phyloP scores from a whole-genome alignment of 2,329 filamentous ascomycete genomes.

The Fusarium sp. region DNA sequence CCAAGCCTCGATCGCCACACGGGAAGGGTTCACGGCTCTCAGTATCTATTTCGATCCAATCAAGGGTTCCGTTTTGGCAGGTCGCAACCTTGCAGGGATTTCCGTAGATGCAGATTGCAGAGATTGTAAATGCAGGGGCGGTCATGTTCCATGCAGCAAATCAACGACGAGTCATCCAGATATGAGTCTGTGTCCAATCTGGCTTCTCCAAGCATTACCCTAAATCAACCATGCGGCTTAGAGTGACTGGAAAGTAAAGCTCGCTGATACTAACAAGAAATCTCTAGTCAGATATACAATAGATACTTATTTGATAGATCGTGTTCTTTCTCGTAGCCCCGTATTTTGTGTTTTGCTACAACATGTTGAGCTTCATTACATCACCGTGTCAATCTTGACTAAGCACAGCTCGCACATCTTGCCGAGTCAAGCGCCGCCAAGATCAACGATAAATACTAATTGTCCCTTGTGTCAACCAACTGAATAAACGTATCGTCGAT shows the following conservation, averaged over 20 bases:
- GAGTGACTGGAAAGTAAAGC: background rate
- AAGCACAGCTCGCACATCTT: conserved; percentile 23
- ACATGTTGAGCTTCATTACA: conserved; percentile 2
- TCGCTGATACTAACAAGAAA: too few relatives aligned
- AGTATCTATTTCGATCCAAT: conserved; percentile 9
- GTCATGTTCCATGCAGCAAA: conserved; percentile 1
- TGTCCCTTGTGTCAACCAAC: conserved; percentile 5
- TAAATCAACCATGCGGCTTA: background rate
- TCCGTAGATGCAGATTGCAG: background rate
- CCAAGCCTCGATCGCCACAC: conserved; percentile 27
- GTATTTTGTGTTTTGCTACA: background rate
- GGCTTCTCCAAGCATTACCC: conserved; percentile 9
- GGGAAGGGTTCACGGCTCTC: conserved; percentile 3
- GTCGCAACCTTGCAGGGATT: background rate
- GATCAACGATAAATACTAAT: conserved; percentile 1
- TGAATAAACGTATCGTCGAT: conserved; percentile 7
- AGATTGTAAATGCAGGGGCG: conserved; percentile 12
- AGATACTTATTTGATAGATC: background rate
- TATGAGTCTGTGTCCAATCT: background rate
- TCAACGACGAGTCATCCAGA: conserved; percentile 1
- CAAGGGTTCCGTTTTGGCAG: conserved; percentile 3
- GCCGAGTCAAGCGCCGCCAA: conserved; percentile 18
- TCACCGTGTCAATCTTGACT: conserved; percentile 25
- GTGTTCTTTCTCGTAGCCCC: background rate
- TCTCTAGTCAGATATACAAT: background rate